phyloP scores from a whole-genome alignment of 1,284 basidiomycete species.

The Peniophora sp. region DNA sequence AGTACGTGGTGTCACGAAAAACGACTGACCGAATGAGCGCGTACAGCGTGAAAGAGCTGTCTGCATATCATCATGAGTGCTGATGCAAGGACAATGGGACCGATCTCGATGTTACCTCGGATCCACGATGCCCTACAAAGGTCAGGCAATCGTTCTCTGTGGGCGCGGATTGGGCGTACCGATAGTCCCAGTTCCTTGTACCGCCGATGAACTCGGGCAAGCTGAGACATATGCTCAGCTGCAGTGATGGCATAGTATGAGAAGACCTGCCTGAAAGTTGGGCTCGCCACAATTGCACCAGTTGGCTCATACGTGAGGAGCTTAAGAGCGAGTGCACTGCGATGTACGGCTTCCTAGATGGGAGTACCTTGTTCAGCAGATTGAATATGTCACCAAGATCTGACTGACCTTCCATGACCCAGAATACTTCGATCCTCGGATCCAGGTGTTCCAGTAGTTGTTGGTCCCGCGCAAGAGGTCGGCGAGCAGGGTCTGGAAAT shows the following conservation, averaged over 20 bases:
- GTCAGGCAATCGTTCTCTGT: neutral
- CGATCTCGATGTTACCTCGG: slow-evolving; percentile 62
- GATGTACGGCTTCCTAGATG: slow-evolving; percentile 65
- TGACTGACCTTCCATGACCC: slow-evolving; percentile 71
- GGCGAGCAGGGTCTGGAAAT: slow-evolving; percentile 16
- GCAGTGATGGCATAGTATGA: too few relatives aligned
- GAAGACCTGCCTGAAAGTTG: too few relatives aligned
- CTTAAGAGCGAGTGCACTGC: slow-evolving; percentile 81
- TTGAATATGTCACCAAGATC: too few relatives aligned
- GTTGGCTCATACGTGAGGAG: slow-evolving; percentile 84
- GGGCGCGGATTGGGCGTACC: neutral
- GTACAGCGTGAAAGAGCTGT: slow-evolving; percentile 72
- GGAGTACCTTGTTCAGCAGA: too few relatives aligned
- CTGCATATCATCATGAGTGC: too few relatives aligned
- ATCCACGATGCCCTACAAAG: slow-evolving; percentile 69
- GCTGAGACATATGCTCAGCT: slow-evolving; percentile 49
- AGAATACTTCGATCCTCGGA: slow-evolving; percentile 71
- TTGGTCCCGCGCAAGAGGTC: slow-evolving; percentile 58
- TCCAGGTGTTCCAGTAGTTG: slow-evolving; percentile 84
- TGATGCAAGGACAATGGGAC: too few relatives aligned
- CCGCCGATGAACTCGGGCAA: slow-evolving; percentile 88
- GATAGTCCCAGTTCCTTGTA: slow-evolving; percentile 60
- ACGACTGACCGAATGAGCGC: slow-evolving; percentile 51
- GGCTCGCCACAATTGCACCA: slow-evolving; percentile 25
- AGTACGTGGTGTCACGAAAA: too few relatives aligned